These are phyloP conservation scores for Coprinopsis sp. DNA, from an alignment of 768 basidiomycete species.

Conservation along the genomic window DNA sequence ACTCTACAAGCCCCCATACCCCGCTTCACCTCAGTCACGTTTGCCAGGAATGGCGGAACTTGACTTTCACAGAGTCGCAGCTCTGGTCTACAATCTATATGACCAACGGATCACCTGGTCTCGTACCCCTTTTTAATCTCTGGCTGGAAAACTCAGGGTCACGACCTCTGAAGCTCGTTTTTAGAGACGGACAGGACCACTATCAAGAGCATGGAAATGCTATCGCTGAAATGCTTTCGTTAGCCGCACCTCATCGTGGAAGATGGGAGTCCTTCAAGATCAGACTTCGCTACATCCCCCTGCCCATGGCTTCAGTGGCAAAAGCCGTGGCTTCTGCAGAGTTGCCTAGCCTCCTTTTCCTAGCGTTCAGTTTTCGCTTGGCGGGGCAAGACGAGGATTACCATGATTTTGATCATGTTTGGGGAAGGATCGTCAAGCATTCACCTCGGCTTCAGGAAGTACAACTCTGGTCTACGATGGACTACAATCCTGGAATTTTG, in stretches of 20 bases:
- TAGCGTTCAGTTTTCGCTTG: neutral
- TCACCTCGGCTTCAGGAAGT: neutral
- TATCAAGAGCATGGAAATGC: neutral
- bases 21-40: neutral
- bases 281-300: neutral
- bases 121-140: neutral
- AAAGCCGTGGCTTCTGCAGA: constrained; percentile 46
- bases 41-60: neutral
- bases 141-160: constrained; percentile 1
- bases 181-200: neutral
- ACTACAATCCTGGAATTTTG: neutral
- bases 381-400: neutral
- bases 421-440: neutral
- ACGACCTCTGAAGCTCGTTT: neutral
- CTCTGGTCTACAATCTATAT: neutral
- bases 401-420: neutral
- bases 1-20: neutral
- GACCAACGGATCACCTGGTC: neutral
- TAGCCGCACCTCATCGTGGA: neutral
- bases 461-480: neutral
- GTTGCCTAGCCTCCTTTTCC: neutral
- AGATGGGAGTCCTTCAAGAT: neutral
- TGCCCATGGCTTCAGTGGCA: constrained; percentile 32
- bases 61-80: neutral
- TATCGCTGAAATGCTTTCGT: neutral